Evolutionary conservation across 257 asterid species (phyloP).

Genomic region (Voacanga thouarsii): DNA sequence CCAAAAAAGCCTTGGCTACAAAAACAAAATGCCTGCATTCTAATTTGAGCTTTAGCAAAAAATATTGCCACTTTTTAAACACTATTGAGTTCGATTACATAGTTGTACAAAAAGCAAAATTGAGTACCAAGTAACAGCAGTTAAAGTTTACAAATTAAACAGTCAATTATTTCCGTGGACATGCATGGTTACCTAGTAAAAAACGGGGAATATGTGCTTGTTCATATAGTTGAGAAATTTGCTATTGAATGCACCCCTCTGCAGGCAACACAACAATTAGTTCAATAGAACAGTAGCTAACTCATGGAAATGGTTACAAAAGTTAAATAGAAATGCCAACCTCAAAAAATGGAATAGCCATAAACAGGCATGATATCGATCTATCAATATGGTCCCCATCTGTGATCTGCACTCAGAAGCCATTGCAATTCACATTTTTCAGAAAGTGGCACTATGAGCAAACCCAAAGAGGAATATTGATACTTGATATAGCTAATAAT

Average conservation of each 20-base stretch:
- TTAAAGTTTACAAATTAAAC: not conserved
- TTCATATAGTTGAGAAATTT: conserved; percentile 71
- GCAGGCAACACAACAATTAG: conserved; percentile 37
- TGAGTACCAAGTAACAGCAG: not conserved
- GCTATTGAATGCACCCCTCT: conserved; percentile 97
- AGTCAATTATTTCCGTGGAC: not conserved
- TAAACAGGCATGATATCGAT: conserved; percentile 71
- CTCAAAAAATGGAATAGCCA: conserved; percentile 90
- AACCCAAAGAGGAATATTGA: not conserved
- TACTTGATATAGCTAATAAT: not conserved
- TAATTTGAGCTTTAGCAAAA: not conserved
- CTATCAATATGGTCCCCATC: conserved; percentile 91
- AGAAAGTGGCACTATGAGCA: not conserved
- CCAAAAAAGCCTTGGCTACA: not conserved
- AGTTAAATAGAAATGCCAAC: conserved; percentile 33
- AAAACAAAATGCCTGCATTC: not conserved
- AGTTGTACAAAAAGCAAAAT: too few relatives aligned
- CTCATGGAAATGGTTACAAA: conserved; percentile 14
- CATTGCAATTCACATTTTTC: not conserved
- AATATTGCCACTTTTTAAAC: not conserved
- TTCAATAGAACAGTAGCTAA: conserved; percentile 14
- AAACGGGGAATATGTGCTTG: conserved; percentile 82
- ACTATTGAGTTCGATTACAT: not conserved
- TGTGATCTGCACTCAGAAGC: conserved; percentile 52
- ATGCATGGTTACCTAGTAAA: conserved; percentile 57